phyloP scores from a whole-genome alignment of 2,329 filamentous ascomycete genomes.

The Botrytis fragariae region DNA sequence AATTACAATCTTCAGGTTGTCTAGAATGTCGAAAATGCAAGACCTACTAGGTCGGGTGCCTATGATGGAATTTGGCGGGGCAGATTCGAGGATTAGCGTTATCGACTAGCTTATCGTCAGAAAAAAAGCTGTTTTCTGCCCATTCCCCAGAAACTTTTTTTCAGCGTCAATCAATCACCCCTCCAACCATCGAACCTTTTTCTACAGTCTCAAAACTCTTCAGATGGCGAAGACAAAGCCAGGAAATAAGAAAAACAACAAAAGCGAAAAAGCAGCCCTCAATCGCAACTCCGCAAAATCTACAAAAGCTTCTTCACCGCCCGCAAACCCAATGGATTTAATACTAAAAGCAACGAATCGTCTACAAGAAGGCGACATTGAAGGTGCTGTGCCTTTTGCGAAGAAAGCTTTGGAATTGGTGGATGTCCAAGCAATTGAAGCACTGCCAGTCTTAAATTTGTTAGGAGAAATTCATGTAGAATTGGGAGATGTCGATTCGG shows the following conservation, averaged over 20 bases:
- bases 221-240: conserved; percentile 40
- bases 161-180: neutral
- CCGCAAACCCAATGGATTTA: conserved; percentile 29
- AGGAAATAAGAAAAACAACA: conserved; percentile 35
- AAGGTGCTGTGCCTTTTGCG: conserved; percentile 33
- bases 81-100: conserved; percentile 16
- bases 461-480: conserved; percentile 41
- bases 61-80: conserved; percentile 15
- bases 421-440: conserved; percentile 31
- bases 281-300: conserved; percentile 32
- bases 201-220: neutral
- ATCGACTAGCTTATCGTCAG: conserved; percentile 21
- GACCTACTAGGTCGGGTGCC: neutral
- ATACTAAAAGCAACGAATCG: conserved; percentile 34
- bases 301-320: conserved; percentile 31
- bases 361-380: conserved; percentile 38
- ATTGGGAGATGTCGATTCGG: conserved; percentile 67
- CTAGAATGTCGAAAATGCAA: neutral
- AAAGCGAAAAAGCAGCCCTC: conserved; percentile 33
- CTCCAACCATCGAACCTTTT: neutral
- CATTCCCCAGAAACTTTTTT: conserved; percentile 16
- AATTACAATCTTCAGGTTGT: neutral
- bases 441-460: conserved; percentile 38
- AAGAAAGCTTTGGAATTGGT: conserved; percentile 33
- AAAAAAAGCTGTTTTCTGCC: conserved; percentile 22